Conservation (phyloP, 2,329 filamentous ascomycete species). For the Nothophaeocryptopus gaeumannii region DNA sequence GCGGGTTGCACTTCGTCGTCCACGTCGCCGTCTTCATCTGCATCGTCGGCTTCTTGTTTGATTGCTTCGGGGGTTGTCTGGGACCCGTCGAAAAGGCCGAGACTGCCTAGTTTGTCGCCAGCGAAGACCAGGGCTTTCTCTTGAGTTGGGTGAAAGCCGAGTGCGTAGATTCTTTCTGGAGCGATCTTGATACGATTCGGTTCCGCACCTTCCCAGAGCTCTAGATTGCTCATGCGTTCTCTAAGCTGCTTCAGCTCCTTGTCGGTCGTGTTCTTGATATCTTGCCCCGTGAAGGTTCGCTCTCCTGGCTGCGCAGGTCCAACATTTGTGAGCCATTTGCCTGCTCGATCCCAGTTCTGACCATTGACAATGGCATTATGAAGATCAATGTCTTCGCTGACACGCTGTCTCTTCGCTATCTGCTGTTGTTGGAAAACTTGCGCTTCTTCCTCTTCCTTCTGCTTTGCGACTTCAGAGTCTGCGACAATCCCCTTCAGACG, state of each 20-base stretch:
- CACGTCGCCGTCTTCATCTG: conserved; percentile 67
- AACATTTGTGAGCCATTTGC: conserved; percentile 66
- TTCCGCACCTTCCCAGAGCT: conserved; percentile 78
- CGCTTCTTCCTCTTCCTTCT: conserved; percentile 65
- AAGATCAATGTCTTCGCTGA: conserved; percentile 68
- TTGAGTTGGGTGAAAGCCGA: conserved; percentile 82
- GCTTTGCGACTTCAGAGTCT: conserved; percentile 65
- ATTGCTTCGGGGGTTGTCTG: conserved; percentile 55
- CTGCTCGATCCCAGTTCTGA: conserved; percentile 63
- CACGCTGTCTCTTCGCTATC: conserved; percentile 58
- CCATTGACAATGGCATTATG: conserved; percentile 77
- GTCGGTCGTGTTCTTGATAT: conserved; percentile 75
- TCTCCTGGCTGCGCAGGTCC: conserved; percentile 75
- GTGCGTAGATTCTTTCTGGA: conserved; percentile 79
- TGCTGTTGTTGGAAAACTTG: conserved; percentile 55
- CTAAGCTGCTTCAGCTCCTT: conserved; percentile 70
- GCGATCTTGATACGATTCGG: conserved; percentile 89
- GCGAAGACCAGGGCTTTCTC: conserved; percentile 89
- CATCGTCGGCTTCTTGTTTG: conserved; percentile 51
- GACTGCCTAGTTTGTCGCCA: conserved; percentile 86
- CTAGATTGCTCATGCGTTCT: conserved; percentile 71
- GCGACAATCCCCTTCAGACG: conserved; percentile 61
- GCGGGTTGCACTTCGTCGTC: conserved; percentile 65
- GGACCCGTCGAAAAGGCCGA: conserved; percentile 87
- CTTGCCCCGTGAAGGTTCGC: conserved; percentile 80